Base-by-base conservation (phyloP, 2,329 filamentous ascomycete species). In the Neopestalotiopsis clavispora region DNA sequence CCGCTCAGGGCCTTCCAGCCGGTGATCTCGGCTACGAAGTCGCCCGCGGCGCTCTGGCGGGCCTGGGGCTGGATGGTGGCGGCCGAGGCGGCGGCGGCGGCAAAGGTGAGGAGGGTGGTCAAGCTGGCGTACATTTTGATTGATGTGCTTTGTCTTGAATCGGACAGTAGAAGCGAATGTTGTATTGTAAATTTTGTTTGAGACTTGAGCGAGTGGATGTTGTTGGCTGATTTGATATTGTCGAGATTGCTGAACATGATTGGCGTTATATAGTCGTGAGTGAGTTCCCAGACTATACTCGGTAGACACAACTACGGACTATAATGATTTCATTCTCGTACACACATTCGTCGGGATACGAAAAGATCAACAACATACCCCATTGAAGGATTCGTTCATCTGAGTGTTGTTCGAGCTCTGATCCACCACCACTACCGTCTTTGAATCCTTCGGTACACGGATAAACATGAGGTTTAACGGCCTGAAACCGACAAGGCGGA, bases 61-160 rank as follows among this genome's bases (percentile, higher is more conserved):
- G 20, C 1, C 59, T 62, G 34, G 14, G 13, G n/a, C 17, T n/a
- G 4, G 38, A 64, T n/a, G 38, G 61, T 38, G 17, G 61, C 61
- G 20, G 61, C 20, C 14, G 61, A 64, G 61, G 34, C 40, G 28
- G 14, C 40, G 28, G 14, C 40, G 61, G 40, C 61, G 4, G 61
- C 61, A n/a, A 1, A 7, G 38, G 61, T 38, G 6, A 30, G 4
- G 38, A 64, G 7, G 61, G 40, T 23, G 61, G 40, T n/a, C 14
- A 64, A 20, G 61, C 12, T 52, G n/a, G 28, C 12, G 61, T 32
- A 40, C 61, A 64, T 64, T 34, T 64, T 64, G 38, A 34, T 4
- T 9, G 14, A 38, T 13, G 30, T 62, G 4, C 14, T 14, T 58
- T 30, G 56, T 23, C 9, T 56, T 30, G 30, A 6, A 30, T 14